Evolutionary conservation across 2,329 filamentous ascomycete genomes (phyloP), one percentile per base, ranked within the genome.

Genomic region (Xylariaceae sp.): DNA sequence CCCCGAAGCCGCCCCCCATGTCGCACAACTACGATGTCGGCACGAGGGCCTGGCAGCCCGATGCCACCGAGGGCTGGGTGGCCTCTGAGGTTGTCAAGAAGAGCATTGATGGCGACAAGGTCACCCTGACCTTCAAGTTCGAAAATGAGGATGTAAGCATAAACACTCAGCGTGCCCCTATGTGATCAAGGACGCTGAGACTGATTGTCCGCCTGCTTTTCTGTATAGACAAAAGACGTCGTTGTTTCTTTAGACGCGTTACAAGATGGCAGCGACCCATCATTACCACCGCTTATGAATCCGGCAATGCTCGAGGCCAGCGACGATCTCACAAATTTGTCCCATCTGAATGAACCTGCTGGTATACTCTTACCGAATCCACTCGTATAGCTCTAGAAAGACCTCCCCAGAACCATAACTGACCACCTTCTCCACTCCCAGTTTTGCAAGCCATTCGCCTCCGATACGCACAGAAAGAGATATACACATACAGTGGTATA

Each of bases 401-500:
- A 5, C 12, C 33, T 45, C 41, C n/a, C 27, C 39, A 51, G 35
- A 54, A 61, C 54, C 58, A 59, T 18, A 30, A 32, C 50, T 58
- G 44, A 60, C 48, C 41, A 30, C n/a, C 15, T 14, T 22, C 41
- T 44, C 30, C 30, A 36, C 27, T n/a, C 22, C 14, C 52, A 95
- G 95, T 99, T 54, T 76, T 99, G 57, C 94, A 99, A 78, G 94
- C 94, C 48, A 99, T 99, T 71, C 90, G 91, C 68, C 81, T 99
- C 67, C 89, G 94, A 69, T 99, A 99, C 75, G 81, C 89, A 56
- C 94, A 99, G 71, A 97, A 97, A 74, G 94, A 99, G 71, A 99
- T 99, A 65, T 99, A 99, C 78, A 99, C 94, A 66, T 99, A 99
- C 76, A 96, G 90, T 68, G 94, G 94, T 67, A 97, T 99, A 66